These are phyloP conservation scores for Penicillium sp. DNA, from an alignment of 2,329 filamentous ascomycete genomes.

Conservation along the genomic window DNA sequence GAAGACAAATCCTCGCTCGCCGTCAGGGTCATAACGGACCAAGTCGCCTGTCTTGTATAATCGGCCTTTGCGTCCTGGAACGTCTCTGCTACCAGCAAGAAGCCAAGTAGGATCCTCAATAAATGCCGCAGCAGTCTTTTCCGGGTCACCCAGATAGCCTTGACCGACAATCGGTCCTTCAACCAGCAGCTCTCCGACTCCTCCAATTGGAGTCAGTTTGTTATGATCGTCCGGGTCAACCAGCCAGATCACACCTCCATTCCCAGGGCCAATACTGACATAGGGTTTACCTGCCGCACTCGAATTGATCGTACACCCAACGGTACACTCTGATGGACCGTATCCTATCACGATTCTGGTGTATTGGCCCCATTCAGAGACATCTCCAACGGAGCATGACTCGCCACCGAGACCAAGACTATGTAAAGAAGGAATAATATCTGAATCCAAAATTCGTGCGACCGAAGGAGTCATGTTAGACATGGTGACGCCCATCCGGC, in stretches of 20 bases:
- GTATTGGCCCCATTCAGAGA: conserved; percentile 12
- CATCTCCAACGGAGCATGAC: conserved; percentile 14
- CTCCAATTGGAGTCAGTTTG: conserved; percentile 14
- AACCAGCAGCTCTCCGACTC: conserved; percentile 47
- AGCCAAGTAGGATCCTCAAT: conserved; percentile 27
- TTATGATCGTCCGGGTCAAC: conserved; percentile 23
- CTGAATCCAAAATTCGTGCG: conserved; percentile 37
- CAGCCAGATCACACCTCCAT: conserved; percentile 25
- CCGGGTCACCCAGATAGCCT: conserved; percentile 42
- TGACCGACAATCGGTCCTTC: conserved; percentile 46
- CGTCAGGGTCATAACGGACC: conserved; percentile 31
- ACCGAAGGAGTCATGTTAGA: conserved; percentile 62
- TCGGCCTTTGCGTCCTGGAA: conserved; percentile 9
- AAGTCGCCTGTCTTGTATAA: conserved; percentile 40
- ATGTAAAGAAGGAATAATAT: conserved; percentile 34
- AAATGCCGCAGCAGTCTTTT: conserved; percentile 31
- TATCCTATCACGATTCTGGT: conserved; percentile 16
- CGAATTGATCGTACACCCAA: conserved; percentile 8
- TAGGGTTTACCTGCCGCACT: conserved; percentile 16
- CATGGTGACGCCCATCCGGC: conserved; percentile 42
- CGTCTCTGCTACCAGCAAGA: conserved; percentile 1
- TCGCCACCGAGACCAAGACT: conserved; percentile 45
- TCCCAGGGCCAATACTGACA: conserved; percentile 20
- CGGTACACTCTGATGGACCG: conserved; percentile 18
- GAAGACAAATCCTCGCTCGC: conserved; percentile 26